Evolutionary conservation across 129 eudicot species (phyloP), one percentile per base, ranked within the genome.

Genomic region (Lactuca saligna): DNA sequence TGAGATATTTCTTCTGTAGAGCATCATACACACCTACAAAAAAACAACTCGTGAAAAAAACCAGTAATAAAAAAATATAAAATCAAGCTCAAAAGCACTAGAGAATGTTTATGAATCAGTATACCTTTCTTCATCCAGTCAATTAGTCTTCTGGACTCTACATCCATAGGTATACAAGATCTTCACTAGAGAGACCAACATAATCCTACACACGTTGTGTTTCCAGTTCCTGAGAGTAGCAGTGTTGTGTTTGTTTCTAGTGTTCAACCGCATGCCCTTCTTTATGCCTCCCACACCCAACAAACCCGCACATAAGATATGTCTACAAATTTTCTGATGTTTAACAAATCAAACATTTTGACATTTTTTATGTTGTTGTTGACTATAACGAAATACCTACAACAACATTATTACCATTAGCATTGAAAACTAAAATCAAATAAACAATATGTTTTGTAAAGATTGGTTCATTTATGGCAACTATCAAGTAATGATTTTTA

Each of bases 201-300:
- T 89, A 89, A 73, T 93, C 99, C 99, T 97, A 93, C 7, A 87
- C 99, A 55, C 99, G 92, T 29, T 80, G 90, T 13, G 99, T 85
- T 79, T 93, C 99, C 75, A 93, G 72, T 77, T 89, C 97, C 67
- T 87, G 85, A 17, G 99, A 89, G 85, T 89, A 93, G 78, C 95
- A 89, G 63, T 93, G 99, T 37, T 93, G 85, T 67, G 99, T 93
- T 73, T 93, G 97, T 80, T 93, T 87, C 99, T 97, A 93, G 49
- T 93, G 99, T 61, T 49, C 49, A 54, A 82, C 71, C 25, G 99
- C 88, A 80, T 93, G 99, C 39, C 88, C 95, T 75, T 87, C 92
- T 80, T 77, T 87, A 61, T 89, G 89, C 81, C 99, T 93, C 46
- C 99, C 96, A 78, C 99, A 93, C 17, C 95, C 99, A 50, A 93